Conservation (phyloP, 345 rosid genomes). For the Populus simonii region DNA sequence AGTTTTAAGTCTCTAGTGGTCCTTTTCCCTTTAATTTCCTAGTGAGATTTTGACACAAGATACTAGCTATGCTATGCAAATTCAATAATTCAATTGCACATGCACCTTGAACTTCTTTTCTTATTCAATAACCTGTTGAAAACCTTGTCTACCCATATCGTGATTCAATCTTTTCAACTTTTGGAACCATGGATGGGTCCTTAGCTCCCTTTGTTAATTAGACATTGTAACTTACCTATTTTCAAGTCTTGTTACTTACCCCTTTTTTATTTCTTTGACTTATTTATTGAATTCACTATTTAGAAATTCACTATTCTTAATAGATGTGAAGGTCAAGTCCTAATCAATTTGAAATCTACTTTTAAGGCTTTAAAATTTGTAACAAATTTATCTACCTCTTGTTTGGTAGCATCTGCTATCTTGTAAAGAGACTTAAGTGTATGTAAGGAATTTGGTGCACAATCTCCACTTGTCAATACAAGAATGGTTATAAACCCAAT, state of each 20-base stretch:
- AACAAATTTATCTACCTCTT: background rate
- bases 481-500: background rate
- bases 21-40: conserved; percentile 7
- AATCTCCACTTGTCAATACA: background rate
- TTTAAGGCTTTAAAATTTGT: background rate
- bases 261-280: background rate
- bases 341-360: conserved; percentile 9
- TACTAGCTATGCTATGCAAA: background rate
- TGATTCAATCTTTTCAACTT: conserved; percentile 22
- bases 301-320: background rate
- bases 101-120: conserved; percentile 21
- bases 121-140: conserved; percentile 13
- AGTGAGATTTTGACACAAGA: conserved; percentile 30
- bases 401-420: background rate
- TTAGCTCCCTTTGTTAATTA: conserved; percentile 3
- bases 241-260: background rate
- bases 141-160: background rate
- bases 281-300: background rate
- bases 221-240: conserved; percentile 18
- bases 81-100: conserved; percentile 36
- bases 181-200: background rate
- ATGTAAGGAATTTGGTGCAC: background rate
- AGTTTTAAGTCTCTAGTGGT: conserved; percentile 13
- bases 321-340: background rate
- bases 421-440: background rate